Base-by-base conservation (phyloP, 2,329 filamentous ascomycete species). In the Hypoxylon sp. region DNA sequence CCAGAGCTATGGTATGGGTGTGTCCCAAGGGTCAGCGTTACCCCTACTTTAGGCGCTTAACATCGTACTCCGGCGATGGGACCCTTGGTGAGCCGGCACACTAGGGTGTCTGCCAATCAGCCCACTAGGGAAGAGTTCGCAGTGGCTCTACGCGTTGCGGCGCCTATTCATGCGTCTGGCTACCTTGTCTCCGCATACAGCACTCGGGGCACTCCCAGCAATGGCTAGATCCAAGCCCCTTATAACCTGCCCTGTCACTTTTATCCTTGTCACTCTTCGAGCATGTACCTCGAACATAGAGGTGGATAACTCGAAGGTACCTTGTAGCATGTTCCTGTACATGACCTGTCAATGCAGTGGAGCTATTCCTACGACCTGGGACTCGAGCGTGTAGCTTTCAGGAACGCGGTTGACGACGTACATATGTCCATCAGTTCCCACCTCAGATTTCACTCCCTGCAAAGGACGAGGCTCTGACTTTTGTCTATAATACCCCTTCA, bases 401-500 rank as follows among this genome's bases (percentile, higher is more conserved):
- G 68, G 72, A 70, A 67, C 72, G 65, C 66, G 49, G 21, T 71
- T 41, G 63, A 70, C 66, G 65, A 66, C 61, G 45, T 70, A 67
- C 61, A 69, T 67, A 71, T 68, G 45, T 59, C 56, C 60, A 66
- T 66, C 50, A 62, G 60, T 68, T 64, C 68, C 63, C 70, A 65
- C 64, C 58, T 68, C 60, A 65, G 63, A 55, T 59, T 64, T 48
- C 46, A 65, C 63, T 59, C 57, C 61, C 62, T 66, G 55, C 41
- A 60, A 46, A 63, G 13, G 57, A 62, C 63, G 67, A 72, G 68
- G 70, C 71, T 69, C 60, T 48, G 57, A 46, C 32, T 63, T 61
- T 59, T 70, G 50, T 72, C 72, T 74, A 74, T 73, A 73, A 74
- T 67, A 73, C 55, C 65, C 70, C 68, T 70, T 71, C 62, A 25